Base-by-base conservation (phyloP, 169 alveolate species). In the Amoebophrya sp. region DNA sequence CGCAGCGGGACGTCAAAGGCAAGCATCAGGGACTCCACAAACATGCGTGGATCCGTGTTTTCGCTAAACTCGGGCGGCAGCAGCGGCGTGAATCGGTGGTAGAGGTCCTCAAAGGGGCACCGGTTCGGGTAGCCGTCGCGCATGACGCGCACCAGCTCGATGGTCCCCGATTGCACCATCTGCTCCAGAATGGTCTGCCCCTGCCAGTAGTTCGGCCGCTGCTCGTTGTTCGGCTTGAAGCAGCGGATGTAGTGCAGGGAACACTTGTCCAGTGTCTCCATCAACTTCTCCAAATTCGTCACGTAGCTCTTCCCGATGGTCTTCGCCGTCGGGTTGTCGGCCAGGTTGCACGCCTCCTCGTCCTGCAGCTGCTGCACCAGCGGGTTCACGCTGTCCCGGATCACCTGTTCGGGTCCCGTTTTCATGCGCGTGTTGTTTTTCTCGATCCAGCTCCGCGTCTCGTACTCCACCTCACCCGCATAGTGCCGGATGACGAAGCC, bases 211-310 rank as follows among this genome's bases (percentile, higher is more conserved):
- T 25, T 25, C 29, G 83, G 83, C 10, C 0, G 29, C 83, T 66
- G 83, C 35, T 18, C 83, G 83, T 7, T 25, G 18, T 66, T 66
- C 83, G 83, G 83, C 32, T 66, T 66, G 83, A 66, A 66, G 83
- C 83, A 66, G 7, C 83, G 83, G 35, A 66, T 66, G 83, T 66
- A 66, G 83, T 66, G 83, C 12, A 66, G 83, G 10, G 83, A 66
- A n/a, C 83, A 66, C 35, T 25, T 25, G 35, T 66, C 35, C 35
- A 66, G 83, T 1, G 83, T 66, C 32, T 25, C 18, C 83, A 66
- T 66, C 83, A 66, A 25, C 29, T 66, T 2, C 35, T 66, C 83
- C 35, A 66, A 25, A 25, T 66, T 66, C 83, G 83, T n/a, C 32
- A 66, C 83, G 83, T 66, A 66, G 7, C 18, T 66, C 35, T 66